Evolutionary conservation across 257 asterid species (phyloP).

Genomic region (Salvia hispanica): DNA sequence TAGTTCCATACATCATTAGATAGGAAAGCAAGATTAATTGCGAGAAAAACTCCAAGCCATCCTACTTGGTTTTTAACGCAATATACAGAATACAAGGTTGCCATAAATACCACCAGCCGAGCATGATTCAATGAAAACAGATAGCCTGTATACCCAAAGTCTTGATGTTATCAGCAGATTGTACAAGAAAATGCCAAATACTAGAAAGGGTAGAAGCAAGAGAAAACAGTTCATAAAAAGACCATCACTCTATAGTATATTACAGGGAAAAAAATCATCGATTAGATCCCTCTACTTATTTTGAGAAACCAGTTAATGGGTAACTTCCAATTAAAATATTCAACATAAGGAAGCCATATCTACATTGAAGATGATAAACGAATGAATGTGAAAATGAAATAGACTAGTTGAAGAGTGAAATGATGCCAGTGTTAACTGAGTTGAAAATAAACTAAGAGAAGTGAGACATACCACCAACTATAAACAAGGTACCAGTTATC

Average conservation of each 20-base stretch:
- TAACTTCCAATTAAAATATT: background rate
- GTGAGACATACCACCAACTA: conserved; percentile 84
- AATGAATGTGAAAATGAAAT: conserved; percentile 11
- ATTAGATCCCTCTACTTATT: conserved; percentile 3
- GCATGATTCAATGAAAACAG: conserved; percentile 95
- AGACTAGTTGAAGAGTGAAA: background rate
- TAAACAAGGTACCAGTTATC: conserved; percentile 89
- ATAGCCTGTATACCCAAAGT: conserved; percentile 65
- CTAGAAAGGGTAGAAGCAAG: conserved; percentile 5
- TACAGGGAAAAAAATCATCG: background rate
- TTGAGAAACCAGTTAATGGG: conserved; percentile 5
- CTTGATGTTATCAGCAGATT: conserved; percentile 34
- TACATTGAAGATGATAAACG: background rate
- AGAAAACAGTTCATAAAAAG: background rate
- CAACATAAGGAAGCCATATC: conserved; percentile 6
- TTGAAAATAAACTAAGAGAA: conserved; percentile 32
- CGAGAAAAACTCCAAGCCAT: conserved; percentile 83
- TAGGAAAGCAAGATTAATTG: conserved; percentile 86
- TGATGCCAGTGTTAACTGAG: background rate
- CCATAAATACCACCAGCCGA: conserved; percentile 85
- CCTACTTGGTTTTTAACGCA: conserved; percentile 83
- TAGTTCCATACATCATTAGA: conserved; percentile 75
- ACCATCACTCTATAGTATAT: conserved; percentile 1
- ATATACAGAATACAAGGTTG: conserved; percentile 77
- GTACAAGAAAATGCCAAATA: conserved; percentile 28